Conservation (phyloP, 2,329 filamentous ascomycete species). For the Phaeoacremonium minimum region DNA sequence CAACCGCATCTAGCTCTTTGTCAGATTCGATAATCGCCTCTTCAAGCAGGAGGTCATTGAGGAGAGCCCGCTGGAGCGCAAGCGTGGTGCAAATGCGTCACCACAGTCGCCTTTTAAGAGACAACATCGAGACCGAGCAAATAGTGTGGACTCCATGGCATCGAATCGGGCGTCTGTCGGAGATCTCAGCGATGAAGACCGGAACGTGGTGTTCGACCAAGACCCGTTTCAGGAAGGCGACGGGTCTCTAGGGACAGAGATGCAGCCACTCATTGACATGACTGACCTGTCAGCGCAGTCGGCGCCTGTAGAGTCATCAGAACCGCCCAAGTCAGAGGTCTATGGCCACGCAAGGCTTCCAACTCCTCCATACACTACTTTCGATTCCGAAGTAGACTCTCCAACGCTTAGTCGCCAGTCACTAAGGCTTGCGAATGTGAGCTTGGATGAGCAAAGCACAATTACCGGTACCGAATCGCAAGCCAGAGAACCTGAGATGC, state of each 20-base stretch:
- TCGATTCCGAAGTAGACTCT: background rate
- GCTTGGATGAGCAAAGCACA: conserved; percentile 2
- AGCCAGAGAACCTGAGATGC: conserved; percentile 9
- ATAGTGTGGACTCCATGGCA: conserved; percentile 9
- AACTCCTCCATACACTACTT: background rate
- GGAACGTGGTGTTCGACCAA: conserved; percentile 2
- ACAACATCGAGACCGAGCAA: conserved; percentile 4
- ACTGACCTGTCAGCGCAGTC: conserved; percentile 6
- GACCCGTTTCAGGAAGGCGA: conserved; percentile 6
- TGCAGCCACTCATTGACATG: conserved; percentile 2
- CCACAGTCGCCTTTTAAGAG: conserved; percentile 6
- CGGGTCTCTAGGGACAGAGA: conserved; percentile 5
- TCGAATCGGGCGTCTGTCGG: conserved; percentile 9
- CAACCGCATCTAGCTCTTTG: conserved; percentile 17
- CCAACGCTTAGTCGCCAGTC: background rate
- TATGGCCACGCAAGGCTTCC: conserved; percentile 1
- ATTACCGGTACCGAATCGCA: background rate
- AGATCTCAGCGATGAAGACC: conserved; percentile 7
- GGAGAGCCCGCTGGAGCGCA: conserved; percentile 17
- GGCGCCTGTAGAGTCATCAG: conserved; percentile 5
- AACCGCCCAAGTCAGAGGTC: conserved; percentile 4
- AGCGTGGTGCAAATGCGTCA: conserved; percentile 10
- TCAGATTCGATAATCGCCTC: conserved; percentile 26
- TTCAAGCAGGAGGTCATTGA: conserved; percentile 25
- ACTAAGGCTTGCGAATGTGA: conserved; percentile 1